Evolutionary conservation across 2,329 filamentous ascomycete genomes (phyloP).

Genomic region (Trematosphaeria pertusa): DNA sequence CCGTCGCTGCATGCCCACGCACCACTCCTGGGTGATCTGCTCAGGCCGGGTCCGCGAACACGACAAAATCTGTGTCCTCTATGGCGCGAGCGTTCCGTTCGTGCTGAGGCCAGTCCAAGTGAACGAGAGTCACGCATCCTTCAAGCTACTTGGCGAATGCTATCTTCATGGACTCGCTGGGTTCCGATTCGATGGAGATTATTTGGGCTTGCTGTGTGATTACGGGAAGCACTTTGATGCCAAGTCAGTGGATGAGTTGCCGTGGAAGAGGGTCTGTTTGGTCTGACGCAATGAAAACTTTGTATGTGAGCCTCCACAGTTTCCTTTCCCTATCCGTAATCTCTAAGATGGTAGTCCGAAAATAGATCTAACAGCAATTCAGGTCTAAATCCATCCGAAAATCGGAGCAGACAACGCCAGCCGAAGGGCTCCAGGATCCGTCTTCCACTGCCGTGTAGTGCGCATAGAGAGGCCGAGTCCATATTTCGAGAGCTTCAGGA

Average conservation of each 20-base stretch:
- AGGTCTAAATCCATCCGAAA: too few species aligned
- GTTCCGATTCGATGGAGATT: not conserved
- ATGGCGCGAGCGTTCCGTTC: not conserved
- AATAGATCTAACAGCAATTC: too few species aligned
- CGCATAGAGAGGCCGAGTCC: too few species aligned
- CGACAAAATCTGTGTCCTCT: not conserved
- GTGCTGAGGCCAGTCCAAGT: not conserved
- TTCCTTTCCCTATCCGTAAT: too few species aligned
- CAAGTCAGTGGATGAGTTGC: not conserved
- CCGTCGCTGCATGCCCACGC: not conserved
- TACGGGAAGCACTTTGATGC: not conserved
- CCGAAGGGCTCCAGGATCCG: too few species aligned
- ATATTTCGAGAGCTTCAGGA: too few species aligned
- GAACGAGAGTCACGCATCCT: not conserved
- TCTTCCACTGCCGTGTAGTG: too few species aligned
- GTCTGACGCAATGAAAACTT: too few species aligned
- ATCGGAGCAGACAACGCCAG: too few species aligned
- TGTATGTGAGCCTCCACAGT: too few species aligned
- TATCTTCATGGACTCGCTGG: not conserved
- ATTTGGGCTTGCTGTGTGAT: not conserved
- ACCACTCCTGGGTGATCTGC: slow-evolving; percentile 1
- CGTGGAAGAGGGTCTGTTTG: not conserved
- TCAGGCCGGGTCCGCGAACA: not conserved
- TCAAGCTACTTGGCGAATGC: slow-evolving; percentile 3
- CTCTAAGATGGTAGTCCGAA: too few species aligned